Conservation (phyloP, 2,329 filamentous ascomycete genomes). For the Phaeophleospora eucalypticola region DNA sequence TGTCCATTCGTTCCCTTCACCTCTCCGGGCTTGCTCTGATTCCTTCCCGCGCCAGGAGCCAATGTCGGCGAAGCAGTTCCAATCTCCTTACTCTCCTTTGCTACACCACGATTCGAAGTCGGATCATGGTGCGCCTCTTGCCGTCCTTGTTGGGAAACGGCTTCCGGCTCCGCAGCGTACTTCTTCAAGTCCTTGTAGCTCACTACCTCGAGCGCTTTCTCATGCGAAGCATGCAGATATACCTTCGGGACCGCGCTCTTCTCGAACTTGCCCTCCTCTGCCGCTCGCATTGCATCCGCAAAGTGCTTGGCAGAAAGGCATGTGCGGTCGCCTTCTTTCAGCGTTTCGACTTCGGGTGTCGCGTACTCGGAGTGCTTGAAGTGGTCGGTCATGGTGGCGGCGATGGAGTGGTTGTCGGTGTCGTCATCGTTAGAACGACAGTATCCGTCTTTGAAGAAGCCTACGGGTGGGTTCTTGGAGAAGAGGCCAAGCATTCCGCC, state of each 20-base stretch:
- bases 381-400: slow-evolving; percentile 14
- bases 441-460: slow-evolving; percentile 19
- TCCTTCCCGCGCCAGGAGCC: slow-evolving; percentile 14
- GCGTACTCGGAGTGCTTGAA: slow-evolving; percentile 16
- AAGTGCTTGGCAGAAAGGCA: slow-evolving; percentile 5
- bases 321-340: slow-evolving; percentile 10
- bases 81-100: slow-evolving; percentile 19
- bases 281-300: slow-evolving; percentile 12
- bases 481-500: slow-evolving; percentile 16
- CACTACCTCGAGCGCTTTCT: slow-evolving; percentile 14
- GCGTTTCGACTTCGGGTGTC: slow-evolving; percentile 2
- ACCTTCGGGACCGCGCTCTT: slow-evolving; percentile 16
- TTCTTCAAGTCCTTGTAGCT: slow-evolving; percentile 17
- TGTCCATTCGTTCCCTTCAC: slow-evolving; percentile 7
- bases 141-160: slow-evolving; percentile 9
- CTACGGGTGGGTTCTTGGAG: slow-evolving; percentile 14
- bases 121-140: slow-evolving; percentile 18
- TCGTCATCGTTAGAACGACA: slow-evolving; percentile 15
- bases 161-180: slow-evolving; percentile 18
- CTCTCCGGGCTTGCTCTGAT: slow-evolving; percentile 7
- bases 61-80: slow-evolving; percentile 13
- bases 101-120: slow-evolving; percentile 6
- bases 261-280: slow-evolving; percentile 12
- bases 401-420: slow-evolving; percentile 15
- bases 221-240: slow-evolving; percentile 15